Base-by-base conservation (phyloP, 2,329 filamentous ascomycete species). In the Scolecobasidium constrictum region DNA sequence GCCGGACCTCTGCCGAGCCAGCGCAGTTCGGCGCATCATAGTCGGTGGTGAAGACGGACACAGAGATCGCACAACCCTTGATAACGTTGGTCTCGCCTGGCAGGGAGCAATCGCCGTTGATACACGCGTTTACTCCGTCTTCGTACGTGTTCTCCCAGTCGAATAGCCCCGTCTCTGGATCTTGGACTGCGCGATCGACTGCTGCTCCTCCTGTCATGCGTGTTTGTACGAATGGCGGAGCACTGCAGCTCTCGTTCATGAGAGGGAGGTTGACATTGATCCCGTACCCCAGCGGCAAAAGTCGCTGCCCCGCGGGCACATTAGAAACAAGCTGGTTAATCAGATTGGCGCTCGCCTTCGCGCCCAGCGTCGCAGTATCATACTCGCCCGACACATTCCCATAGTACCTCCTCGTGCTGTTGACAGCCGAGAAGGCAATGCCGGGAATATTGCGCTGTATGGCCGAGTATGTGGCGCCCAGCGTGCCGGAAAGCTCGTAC, bases 91-190 rank as follows among this genome's bases (percentile, higher is more conserved):
- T 71, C 60, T 75, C 71, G 0, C 70, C 68, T 0, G 68, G 67
- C n/a, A 74, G 51, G 5, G 53, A 55, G 51, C 68, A 71, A 43
- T 74, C 64, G 1, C 70, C 71, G 38, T 73, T 72, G 48, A 72
- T 66, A 44, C 69, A 72, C 1, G 57, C 51, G 42, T 73, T 73
- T 2, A 68, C 57, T 2, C 66, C 69, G 1, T 54, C 45, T 66
- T 52, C 9, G 63, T 67, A 2, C 61, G 56, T 47, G 64, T 1
- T 65, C 65, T 49, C 64, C 59, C 16, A 71, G 71, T 18, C 66
- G 48, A 75, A 73, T 0, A 65, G 56, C 0, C 66, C 63, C 3
- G 63, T 63, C 1, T 62, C 58, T 3, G 59, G 54, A 42, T 72
- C 65, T 41, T 58, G 66, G 0, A 66, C 63, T 0, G 67, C 69